Evolutionary conservation across 768 basidiomycete species (phyloP).

Genomic region (Mycena chlorophos): DNA sequence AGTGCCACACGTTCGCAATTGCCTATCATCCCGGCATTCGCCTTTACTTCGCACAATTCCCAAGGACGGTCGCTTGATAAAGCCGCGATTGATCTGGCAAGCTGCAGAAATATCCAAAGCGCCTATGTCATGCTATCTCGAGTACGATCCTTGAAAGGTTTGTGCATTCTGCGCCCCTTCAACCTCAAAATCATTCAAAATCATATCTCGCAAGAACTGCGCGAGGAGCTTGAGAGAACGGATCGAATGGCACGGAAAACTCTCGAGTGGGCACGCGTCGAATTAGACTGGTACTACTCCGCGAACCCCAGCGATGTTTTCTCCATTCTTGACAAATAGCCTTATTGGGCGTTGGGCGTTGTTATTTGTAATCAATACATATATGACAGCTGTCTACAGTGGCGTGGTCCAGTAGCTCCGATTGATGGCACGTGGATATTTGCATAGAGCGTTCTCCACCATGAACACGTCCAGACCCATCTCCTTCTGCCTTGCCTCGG

Average conservation of each 20-base stretch:
- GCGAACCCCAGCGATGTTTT: not conserved
- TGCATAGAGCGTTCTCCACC: not conserved
- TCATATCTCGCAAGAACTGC: conserved; percentile 10
- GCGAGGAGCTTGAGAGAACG: conserved; percentile 1
- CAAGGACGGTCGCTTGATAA: conserved; percentile 10
- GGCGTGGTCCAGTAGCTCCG: not conserved
- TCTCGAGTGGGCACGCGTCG: not conserved
- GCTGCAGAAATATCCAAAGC: conserved; percentile 4
- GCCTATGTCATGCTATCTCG: conserved; percentile 17
- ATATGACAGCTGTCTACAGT: too few species aligned
- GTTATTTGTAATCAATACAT: too few species aligned
- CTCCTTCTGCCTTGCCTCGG: too few species aligned
- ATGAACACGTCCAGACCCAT: not conserved
- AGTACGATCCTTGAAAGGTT: not conserved
- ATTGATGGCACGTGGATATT: not conserved
- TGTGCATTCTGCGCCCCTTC: conserved; percentile 12
- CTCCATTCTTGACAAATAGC: too few species aligned
- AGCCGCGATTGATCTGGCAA: conserved; percentile 7
- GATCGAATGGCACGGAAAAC: conserved; percentile 2
- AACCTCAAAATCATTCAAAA: conserved; percentile 1
- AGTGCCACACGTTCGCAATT: conserved; percentile 13
- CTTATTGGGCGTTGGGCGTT: too few species aligned
- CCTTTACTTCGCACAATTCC: conserved; percentile 16
- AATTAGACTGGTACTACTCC: not conserved
- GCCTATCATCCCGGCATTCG: conserved; percentile 14